These are phyloP conservation scores for Epichloe sibirici DNA, from an alignment of 2,329 filamentous ascomycete genomes.

Conservation along the genomic window DNA sequence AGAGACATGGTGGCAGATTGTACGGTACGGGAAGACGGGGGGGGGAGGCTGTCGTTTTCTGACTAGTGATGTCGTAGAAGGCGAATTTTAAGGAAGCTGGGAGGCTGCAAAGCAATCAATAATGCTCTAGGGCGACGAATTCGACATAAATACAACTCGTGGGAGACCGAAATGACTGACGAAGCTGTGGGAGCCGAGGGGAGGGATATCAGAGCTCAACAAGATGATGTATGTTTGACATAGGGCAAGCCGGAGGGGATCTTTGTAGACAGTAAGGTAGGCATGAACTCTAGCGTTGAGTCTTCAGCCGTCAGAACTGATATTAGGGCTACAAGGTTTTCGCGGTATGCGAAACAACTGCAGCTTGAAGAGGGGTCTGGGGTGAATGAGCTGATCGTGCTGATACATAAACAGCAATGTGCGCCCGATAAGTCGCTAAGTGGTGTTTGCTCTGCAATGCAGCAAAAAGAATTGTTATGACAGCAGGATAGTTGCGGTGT, in stretches of 20 bases:
- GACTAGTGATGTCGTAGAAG: background rate
- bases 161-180: conserved; percentile 14
- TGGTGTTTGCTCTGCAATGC: conserved; percentile 12
- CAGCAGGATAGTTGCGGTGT: background rate
- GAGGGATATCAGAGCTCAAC: conserved; percentile 39
- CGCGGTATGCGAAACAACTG: conserved; percentile 92
- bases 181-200: conserved; percentile 26
- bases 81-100: conserved; percentile 2
- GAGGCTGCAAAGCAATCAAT: conserved; percentile 10
- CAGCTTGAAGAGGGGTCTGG: conserved; percentile 93
- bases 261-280: conserved; percentile 37
- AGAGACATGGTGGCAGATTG: conserved; percentile 68
- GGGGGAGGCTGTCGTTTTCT: background rate
- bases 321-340: conserved; percentile 83
- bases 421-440: conserved; percentile 18
- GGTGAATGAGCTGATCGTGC: conserved; percentile 81
- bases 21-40: conserved; percentile 7
- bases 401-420: conserved; percentile 88
- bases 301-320: conserved; percentile 85
- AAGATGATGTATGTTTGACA: conserved; percentile 41
- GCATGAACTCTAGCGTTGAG: conserved; percentile 41
- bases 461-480: background rate
- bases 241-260: conserved; percentile 37
- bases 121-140: conserved; percentile 14
- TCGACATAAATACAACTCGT: conserved; percentile 26